Evolutionary conservation across 805 yeast species (phyloP).

Genomic region (Phaffomyces thermotolerans): DNA sequence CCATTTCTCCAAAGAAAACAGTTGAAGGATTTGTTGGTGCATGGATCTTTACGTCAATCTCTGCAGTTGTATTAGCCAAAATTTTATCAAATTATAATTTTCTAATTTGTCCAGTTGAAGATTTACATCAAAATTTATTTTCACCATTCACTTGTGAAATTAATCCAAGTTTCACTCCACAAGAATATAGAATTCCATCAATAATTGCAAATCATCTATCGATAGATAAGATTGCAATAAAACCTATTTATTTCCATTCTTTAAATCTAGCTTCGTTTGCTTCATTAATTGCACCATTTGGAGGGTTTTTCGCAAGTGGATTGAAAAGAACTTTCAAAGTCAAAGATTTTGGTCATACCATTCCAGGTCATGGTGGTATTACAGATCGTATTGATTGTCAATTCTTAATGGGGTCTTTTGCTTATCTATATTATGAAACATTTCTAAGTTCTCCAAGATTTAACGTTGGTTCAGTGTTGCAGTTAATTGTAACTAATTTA

Average conservation of each 20-base stretch:
- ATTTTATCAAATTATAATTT: slow-evolving; percentile 59
- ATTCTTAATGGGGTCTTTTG: slow-evolving; percentile 93
- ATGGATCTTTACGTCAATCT: slow-evolving; percentile 84
- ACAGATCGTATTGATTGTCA: slow-evolving; percentile 98
- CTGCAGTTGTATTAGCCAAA: slow-evolving; percentile 61
- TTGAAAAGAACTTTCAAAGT: slow-evolving; percentile 92
- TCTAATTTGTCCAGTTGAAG: slow-evolving; percentile 81
- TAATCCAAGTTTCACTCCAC: slow-evolving; percentile 85
- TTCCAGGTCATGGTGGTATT: slow-evolving; percentile 98
- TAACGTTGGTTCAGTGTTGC: slow-evolving; percentile 68
- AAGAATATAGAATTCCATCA: slow-evolving; percentile 67
- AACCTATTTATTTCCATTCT: slow-evolving; percentile 89
- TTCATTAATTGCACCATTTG: slow-evolving; percentile 94
- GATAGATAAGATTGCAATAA: slow-evolving; percentile 47
- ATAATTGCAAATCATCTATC: slow-evolving; percentile 46
- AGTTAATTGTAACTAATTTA: slow-evolving; percentile 66
- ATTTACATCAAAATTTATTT: slow-evolving; percentile 53
- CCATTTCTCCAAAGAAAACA: slow-evolving; percentile 93
- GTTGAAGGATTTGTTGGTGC: slow-evolving; percentile 98
- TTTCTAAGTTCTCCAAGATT: slow-evolving; percentile 70
- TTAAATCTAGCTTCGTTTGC: slow-evolving; percentile 88
- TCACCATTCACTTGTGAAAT: slow-evolving; percentile 66
- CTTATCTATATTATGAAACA: slow-evolving; percentile 87
- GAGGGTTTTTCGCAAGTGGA: slow-evolving; percentile 98
- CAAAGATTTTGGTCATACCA: slow-evolving; percentile 96